A percentile compares a stretch with the other conserved stretches of the same genome.
phyloP scores from a whole-genome alignment of 192 early-diverging fungal genomes.

The Backusella sp. region DNA sequence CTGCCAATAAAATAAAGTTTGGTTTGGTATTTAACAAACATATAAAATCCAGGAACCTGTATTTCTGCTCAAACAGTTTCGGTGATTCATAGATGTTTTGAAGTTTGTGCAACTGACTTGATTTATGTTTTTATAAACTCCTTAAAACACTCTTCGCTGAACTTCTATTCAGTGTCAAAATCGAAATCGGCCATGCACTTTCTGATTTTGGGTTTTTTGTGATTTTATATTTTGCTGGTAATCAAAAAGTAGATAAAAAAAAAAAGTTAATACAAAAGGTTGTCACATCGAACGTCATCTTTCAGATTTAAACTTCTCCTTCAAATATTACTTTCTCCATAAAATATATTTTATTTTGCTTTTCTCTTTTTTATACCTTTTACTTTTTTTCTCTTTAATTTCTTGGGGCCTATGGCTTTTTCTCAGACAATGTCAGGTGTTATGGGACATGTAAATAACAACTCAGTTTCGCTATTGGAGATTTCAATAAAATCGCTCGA shows the following conservation, averaged over 20 bases:
- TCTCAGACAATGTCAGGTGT: conserved; percentile 4
- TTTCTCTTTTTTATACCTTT: neutral
- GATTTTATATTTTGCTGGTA: neutral
- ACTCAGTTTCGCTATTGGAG: neutral
- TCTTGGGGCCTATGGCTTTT: neutral
- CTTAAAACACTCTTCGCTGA: neutral
- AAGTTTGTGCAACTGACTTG: neutral
- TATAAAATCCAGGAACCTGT: neutral
- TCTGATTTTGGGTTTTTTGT: neutral
- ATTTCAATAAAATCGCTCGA: neutral
- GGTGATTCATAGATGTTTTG: neutral
- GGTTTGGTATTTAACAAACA: neutral
- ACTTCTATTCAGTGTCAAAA: neutral
- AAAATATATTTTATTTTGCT: neutral
- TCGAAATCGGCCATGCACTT: neutral
- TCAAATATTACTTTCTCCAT: neutral
- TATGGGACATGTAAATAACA: neutral
- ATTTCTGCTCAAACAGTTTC: neutral
- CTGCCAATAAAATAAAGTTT: neutral
- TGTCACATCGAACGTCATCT: conserved; percentile 5
- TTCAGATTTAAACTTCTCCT: neutral
- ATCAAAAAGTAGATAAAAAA: neutral
- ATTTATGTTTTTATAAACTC: neutral
- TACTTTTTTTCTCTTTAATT: neutral
- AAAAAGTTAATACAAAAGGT: neutral